A percentile compares a stretch with the other conserved stretches of the same genome.
Evolutionary conservation across 2,329 filamentous ascomycete species (phyloP).

Genomic region (Aspergillus awamori): DNA sequence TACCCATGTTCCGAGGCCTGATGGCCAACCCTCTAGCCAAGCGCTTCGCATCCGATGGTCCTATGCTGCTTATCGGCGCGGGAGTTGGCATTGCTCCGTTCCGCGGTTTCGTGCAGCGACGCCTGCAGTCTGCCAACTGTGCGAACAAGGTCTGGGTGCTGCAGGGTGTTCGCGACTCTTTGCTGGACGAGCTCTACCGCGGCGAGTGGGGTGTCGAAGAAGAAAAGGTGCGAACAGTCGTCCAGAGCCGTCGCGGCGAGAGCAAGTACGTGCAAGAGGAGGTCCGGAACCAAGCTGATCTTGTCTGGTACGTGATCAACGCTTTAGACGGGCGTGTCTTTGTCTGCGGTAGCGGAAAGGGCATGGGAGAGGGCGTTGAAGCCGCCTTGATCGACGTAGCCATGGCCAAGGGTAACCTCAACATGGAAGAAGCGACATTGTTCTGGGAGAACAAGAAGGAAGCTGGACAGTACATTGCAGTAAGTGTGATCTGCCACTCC

Average conservation of each 20-base stretch:
- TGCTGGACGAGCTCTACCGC: constrained; percentile 93
- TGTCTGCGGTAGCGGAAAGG: constrained; percentile 91
- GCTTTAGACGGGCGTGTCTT: constrained; percentile 94
- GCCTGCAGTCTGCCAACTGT: constrained; percentile 90
- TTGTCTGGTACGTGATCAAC: constrained; percentile 99
- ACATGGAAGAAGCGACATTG: constrained; percentile 75
- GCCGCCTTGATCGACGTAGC: constrained; percentile 84
- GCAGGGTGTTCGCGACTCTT: constrained; percentile 89
- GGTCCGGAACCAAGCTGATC: constrained; percentile 83
- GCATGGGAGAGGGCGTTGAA: constrained; percentile 97
- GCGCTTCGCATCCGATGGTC: constrained; percentile 89
- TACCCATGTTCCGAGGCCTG: constrained; percentile 97
- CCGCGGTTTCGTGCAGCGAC: constrained; percentile 93
- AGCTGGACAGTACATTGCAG: constrained; percentile 92
- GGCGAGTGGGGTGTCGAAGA: constrained; percentile 96
- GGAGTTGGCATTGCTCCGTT: constrained; percentile 97
- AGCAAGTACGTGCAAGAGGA: constrained; percentile 96
- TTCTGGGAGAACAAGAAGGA: constrained; percentile 95
- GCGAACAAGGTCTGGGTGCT: constrained; percentile 98
- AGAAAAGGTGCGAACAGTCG: constrained; percentile 78
- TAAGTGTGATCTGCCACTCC: constrained; percentile 30
- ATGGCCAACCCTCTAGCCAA: constrained; percentile 96
- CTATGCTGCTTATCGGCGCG: constrained; percentile 96
- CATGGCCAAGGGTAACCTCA: constrained; percentile 88
- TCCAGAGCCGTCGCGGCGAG: constrained; percentile 74